A percentile compares a stretch with the other conserved stretches of the same genome.
phyloP scores from a whole-genome alignment of 345 rosid species.

The Bruguiera gymnorhiza region DNA sequence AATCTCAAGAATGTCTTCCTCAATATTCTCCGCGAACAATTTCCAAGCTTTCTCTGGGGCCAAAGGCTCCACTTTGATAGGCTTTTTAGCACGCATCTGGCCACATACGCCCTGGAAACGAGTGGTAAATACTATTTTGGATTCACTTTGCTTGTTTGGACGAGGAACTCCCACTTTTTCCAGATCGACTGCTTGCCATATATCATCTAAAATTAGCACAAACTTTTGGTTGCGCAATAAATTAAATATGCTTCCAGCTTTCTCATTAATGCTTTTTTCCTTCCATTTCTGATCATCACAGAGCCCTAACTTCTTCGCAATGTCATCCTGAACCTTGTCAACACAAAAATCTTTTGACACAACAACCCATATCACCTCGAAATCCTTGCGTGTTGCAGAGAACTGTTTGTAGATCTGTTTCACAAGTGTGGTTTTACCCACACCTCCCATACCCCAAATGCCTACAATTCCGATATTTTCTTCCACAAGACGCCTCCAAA shows the following conservation, averaged over 20 bases:
- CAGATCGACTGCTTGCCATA: conserved; percentile 17
- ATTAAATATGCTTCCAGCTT: neutral
- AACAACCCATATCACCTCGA: too few species aligned
- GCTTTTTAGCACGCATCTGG: neutral
- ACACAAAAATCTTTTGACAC: neutral
- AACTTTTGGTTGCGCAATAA: neutral
- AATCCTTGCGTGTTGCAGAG: too few species aligned
- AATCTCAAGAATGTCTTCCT: too few species aligned
- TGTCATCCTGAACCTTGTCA: neutral
- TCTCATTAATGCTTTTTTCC: fast-evolving
- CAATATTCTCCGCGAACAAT: neutral
- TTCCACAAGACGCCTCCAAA: too few species aligned
- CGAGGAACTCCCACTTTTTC: neutral
- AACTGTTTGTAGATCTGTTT: too few species aligned
- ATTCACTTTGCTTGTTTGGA: neutral
- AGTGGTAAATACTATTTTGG: conserved; percentile 11
- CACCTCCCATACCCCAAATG: neutral
- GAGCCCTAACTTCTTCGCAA: too few species aligned
- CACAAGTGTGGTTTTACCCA: too few species aligned
- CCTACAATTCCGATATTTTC: neutral
- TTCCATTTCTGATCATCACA: too few species aligned
- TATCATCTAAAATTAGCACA: conserved; percentile 10
- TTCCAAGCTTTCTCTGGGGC: conserved; percentile 3
- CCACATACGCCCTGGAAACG: neutral
- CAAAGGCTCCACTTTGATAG: conserved; percentile 3